Conservation (phyloP, 805 yeast species). For the Metschnikowia similis region DNA sequence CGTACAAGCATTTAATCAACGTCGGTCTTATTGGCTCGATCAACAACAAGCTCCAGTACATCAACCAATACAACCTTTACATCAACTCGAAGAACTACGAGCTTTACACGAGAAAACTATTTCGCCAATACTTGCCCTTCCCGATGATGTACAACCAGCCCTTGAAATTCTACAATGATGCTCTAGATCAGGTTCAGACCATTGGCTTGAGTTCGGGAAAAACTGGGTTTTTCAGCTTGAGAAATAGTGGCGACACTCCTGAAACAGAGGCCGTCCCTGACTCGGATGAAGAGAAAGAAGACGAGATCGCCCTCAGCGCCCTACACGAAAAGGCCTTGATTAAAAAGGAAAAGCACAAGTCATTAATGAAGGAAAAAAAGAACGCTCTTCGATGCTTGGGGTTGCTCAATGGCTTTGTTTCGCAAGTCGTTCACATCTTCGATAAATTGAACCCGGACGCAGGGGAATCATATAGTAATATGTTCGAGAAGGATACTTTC, state of each 20-base stretch:
- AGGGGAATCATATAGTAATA: conserved; percentile 14
- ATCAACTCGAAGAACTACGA: conserved; percentile 58
- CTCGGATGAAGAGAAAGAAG: conserved; percentile 16
- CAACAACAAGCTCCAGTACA: conserved; percentile 36
- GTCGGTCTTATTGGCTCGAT: conserved; percentile 42
- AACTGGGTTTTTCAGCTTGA: conserved; percentile 28
- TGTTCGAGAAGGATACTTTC: conserved; percentile 14
- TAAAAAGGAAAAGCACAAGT: conserved; percentile 30
- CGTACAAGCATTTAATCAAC: conserved; percentile 34
- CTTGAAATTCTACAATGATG: conserved; percentile 36
- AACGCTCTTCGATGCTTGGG: conserved; percentile 31
- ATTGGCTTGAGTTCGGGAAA: conserved; percentile 28
- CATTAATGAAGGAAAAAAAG: conserved; percentile 27
- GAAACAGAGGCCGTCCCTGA: conserved; percentile 30
- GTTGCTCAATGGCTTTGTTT: conserved; percentile 21
- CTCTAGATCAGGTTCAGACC: conserved; percentile 29
- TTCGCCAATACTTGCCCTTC: conserved; percentile 54
- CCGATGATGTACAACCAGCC: conserved; percentile 76
- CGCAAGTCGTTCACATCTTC: conserved; percentile 15
- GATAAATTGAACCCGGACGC: conserved; percentile 13
- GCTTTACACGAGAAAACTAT: conserved; percentile 51
- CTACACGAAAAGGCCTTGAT: conserved; percentile 36
- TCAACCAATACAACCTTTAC: conserved; percentile 56
- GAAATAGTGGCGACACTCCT: conserved; percentile 15
- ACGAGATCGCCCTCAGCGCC: conserved; percentile 29